Percentiles rank a stretch among this genome's conserved stretches.
phyloP scores from a whole-genome alignment of 192 early-diverging fungal species.

The Coemansia sp. region DNA sequence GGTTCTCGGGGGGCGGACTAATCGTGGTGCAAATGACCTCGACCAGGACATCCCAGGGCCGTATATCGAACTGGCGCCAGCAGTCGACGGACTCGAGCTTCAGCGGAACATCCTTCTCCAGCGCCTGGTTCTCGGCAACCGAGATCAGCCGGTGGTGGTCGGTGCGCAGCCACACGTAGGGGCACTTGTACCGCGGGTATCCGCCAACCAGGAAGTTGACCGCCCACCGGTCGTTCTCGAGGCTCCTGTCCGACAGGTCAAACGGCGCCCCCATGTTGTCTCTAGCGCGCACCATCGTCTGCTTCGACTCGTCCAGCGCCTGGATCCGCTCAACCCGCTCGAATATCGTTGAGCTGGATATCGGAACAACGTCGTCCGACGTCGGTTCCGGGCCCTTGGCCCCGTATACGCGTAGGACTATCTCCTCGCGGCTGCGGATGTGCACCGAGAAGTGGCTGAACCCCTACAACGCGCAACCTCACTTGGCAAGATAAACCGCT shows the following conservation, averaged over 20 bases:
- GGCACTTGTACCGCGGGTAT: slow-evolving; percentile 69
- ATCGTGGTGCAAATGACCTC: slow-evolving; percentile 65
- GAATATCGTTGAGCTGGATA: slow-evolving; percentile 56
- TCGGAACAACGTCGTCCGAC: slow-evolving; percentile 35
- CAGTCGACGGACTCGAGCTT: slow-evolving; percentile 64
- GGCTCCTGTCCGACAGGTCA: slow-evolving; percentile 26
- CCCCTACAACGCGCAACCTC: slow-evolving; percentile 43
- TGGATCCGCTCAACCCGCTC: slow-evolving; percentile 35
- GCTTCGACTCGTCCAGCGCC: slow-evolving; percentile 32
- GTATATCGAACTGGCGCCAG: slow-evolving; percentile 65
- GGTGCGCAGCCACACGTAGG: slow-evolving; percentile 72
- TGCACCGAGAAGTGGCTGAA: slow-evolving; percentile 68
- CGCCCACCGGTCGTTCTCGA: slow-evolving; percentile 50
- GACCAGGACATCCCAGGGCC: slow-evolving; percentile 68
- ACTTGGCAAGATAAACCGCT: neutral
- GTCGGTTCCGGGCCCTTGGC: slow-evolving; percentile 33
- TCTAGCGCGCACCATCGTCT: slow-evolving; percentile 2
- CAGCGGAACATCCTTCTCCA: slow-evolving; percentile 64
- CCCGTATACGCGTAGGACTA: slow-evolving; percentile 64
- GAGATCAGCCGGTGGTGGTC: slow-evolving; percentile 61
- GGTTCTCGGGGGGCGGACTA: slow-evolving; percentile 62
- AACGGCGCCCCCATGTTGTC: slow-evolving; percentile 15
- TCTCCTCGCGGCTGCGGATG: slow-evolving; percentile 69
- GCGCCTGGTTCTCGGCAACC: slow-evolving; percentile 47
- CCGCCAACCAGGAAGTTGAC: slow-evolving; percentile 68